Conservation (phyloP, 495 filamentous ascomycete genomes). For the Emericellopsis terricola region DNA sequence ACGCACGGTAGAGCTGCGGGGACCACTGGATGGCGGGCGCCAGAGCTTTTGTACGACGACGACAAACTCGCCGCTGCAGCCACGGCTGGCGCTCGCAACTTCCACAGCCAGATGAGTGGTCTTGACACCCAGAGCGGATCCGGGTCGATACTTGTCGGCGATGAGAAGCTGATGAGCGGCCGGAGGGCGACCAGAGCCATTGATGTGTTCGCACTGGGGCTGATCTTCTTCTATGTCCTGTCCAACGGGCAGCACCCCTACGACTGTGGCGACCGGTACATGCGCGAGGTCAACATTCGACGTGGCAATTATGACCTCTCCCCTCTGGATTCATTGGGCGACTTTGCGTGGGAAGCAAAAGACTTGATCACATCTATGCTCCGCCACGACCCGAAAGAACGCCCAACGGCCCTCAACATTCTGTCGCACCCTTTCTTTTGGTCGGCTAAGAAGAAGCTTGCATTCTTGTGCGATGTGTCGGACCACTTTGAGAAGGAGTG, state of each 20-base stretch:
- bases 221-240: slow-evolving; percentile 92
- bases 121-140: slow-evolving; percentile 27
- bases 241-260: slow-evolving; percentile 87
- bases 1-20: slow-evolving; percentile 88
- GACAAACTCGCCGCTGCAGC: too few species aligned
- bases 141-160: slow-evolving; percentile 14
- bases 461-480: slow-evolving; percentile 81
- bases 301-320: slow-evolving; percentile 63
- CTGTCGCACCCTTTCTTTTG: slow-evolving; percentile 95
- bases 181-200: slow-evolving; percentile 84
- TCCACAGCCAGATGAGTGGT: slow-evolving; percentile 12
- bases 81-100: slow-evolving; percentile 7
- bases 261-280: slow-evolving; percentile 80
- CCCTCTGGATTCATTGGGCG: slow-evolving; percentile 50
- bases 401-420: slow-evolving; percentile 57
- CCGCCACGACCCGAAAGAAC: slow-evolving; percentile 44
- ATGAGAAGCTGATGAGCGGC: slow-evolving; percentile 5
- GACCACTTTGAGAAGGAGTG: slow-evolving; percentile 90
- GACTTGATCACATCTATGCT: slow-evolving; percentile 80
- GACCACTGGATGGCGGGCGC: slow-evolving; percentile 89
- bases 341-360: slow-evolving; percentile 70
- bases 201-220: slow-evolving; percentile 90
- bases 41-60: slow-evolving; percentile 78
- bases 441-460: slow-evolving; percentile 66
- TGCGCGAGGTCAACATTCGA: slow-evolving; percentile 92